Evolutionary conservation across 805 yeast genomes (phyloP), one percentile per base, ranked within the genome.

Genomic region (Priceomyces carsonii): DNA sequence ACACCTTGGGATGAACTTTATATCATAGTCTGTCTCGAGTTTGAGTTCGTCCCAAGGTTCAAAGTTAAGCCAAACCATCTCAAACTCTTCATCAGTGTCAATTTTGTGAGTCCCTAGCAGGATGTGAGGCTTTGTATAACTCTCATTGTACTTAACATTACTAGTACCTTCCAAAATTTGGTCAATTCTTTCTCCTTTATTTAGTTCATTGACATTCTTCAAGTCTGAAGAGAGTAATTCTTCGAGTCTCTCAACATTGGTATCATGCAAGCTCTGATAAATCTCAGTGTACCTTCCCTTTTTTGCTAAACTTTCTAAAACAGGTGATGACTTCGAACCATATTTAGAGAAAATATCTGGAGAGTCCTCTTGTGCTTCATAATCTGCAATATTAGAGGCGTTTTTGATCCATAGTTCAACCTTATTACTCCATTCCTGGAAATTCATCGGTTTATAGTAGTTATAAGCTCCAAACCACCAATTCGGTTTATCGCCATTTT

Each of bases 391-490:
- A n/a, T 31, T 38, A 13, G 45, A 44, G 8, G 41, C 37, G 26
- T 42, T 43, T 24, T 44, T 41, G 14, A 44, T 35, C 51, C 49
- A 42, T 14, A 34, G 35, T 18, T 44, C 45, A 8, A 55, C 51
- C 33, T 68, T 44, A 29, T 45, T 39, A 13, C 53, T 48, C 63
- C 71, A 69, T 5, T 61, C 55, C 30, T 59, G 46, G 42, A 63
- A 45, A 36, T 51, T 44, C 78, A 80, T 74, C 3, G 88, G 84
- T 27, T 59, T 64, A 37, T 62, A 69, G 53, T 70, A 73, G 25
- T 72, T 71, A 42, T 66, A 56, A 4, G 87, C 86, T 0, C 90
- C 90, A 53, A 74, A 79, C 89, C 89, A 83, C 57, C 69, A 63
- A 29, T 72, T 71, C 3, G 75, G 72, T 21, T 59, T 61, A 36